phyloP scores from a whole-genome alignment of 768 basidiomycete species.

The Lentinula boryana region DNA sequence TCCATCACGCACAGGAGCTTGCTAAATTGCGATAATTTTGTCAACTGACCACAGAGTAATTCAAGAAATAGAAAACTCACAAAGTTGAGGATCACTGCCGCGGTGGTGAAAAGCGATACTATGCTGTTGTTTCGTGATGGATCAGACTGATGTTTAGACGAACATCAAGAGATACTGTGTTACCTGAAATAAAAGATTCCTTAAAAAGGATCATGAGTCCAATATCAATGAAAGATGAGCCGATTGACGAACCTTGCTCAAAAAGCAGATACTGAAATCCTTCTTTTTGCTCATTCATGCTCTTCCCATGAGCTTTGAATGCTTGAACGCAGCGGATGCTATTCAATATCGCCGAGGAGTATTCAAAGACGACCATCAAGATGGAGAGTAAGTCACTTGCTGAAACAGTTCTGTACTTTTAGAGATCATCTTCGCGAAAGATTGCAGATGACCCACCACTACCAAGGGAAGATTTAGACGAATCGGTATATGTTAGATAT shows the following conservation, averaged over 20 bases:
- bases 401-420: neutral
- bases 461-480: neutral
- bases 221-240: neutral
- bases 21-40: conserved; percentile 1
- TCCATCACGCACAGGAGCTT: conserved; percentile 13
- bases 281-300: conserved; percentile 2
- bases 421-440: neutral
- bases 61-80: neutral
- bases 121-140: neutral
- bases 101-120: conserved; percentile 1
- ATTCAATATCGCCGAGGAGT: conserved; percentile 11
- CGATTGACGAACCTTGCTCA: conserved; percentile 1
- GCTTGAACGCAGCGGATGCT: conserved; percentile 13
- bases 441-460: neutral
- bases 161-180: neutral
- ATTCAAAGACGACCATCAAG: conserved; percentile 15
- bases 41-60: neutral
- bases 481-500: neutral
- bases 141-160: neutral
- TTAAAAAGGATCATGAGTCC: neutral
- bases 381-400: conserved; percentile 14
- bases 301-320: conserved; percentile 1
- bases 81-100: conserved; percentile 4
- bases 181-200: conserved; percentile 7
- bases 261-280: conserved; percentile 4